Evolutionary conservation across 257 asterid species (phyloP), one percentile per base, ranked within the genome.

Genomic region (Solanum rostratum): DNA sequence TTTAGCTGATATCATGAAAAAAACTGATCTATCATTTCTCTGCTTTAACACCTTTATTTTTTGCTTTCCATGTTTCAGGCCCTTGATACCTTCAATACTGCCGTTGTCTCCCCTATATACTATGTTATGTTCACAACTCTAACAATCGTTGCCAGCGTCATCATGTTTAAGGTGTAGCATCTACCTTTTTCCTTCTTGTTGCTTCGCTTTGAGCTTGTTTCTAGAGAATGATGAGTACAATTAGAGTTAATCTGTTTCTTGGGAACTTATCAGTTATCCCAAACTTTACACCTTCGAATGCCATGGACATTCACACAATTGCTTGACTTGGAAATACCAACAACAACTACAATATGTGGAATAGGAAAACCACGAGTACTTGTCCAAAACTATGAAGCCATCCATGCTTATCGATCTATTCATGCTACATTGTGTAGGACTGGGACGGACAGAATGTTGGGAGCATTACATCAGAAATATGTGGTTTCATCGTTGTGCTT

Each of bases 21-120:
- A 69, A 70, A 19, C 4, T 20, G 80, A n/a, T 12, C 6, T n/a
- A 71, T 71, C 29, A 71, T 33, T n/a, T 81, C 53, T 71, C 60
- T 81, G 69, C 73, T 86, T 79, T 85, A 74, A 84, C 86, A 15
- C 41, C 78, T 16, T 27, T 49, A 59, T 88, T 74, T 76, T 46
- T 74, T 15, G 59, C 81, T 76, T 78, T 78, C 27, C 79, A 20
- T 87, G 79, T 81, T 90, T 73, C 94, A 95, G 98, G 98, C 98
- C 76, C 98, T 95, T 68, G 98, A 94, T 89, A 95, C 98, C 63
- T 95, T 95, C 97, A 95, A 95, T 90, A 95, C 98, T 74, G 98
- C 97, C 12, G 79, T 95, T 88, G 98, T 95, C 85, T 95, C 98
- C 69, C 98, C 98, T 19, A 93, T 95, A 90, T 95, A 95, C 90